phyloP scores from a whole-genome alignment of 306 rosid species.

The Castanea crenata region DNA sequence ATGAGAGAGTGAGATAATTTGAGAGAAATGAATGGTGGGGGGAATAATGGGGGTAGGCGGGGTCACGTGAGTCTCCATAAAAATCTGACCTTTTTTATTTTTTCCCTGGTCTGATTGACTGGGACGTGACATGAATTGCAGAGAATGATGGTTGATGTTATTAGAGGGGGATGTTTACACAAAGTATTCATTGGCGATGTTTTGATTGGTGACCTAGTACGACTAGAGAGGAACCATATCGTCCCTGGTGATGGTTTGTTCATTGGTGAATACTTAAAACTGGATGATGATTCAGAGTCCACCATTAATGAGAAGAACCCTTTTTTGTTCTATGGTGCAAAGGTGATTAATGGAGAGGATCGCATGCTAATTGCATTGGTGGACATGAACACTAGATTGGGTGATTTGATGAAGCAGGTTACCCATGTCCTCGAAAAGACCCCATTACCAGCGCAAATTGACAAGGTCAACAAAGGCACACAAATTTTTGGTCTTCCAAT shows the following conservation, averaged over 20 bases:
- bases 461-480: background rate
- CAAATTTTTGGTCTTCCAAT: constrained; percentile 1
- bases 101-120: too few relatives aligned
- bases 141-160: background rate
- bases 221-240: background rate
- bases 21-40: too few relatives aligned
- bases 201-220: background rate
- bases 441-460: constrained; percentile 5
- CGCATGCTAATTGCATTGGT: constrained; percentile 17
- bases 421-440: background rate
- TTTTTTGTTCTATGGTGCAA: constrained; percentile 13
- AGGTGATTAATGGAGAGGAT: constrained; percentile 18
- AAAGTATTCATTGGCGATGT: background rate
- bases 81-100: too few relatives aligned
- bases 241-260: constrained; percentile 28
- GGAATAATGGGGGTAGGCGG: too few relatives aligned
- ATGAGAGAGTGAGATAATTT: too few relatives aligned
- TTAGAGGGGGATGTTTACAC: background rate
- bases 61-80: too few relatives aligned
- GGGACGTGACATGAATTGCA: too few relatives aligned
- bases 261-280: background rate
- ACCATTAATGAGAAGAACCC: constrained; percentile 5
- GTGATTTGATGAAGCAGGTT: constrained; percentile 6
- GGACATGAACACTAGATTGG: constrained; percentile 9
- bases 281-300: background rate